Base-by-base conservation (phyloP, 108 stramenopile species). In the Schizochytrium sp. region DNA sequence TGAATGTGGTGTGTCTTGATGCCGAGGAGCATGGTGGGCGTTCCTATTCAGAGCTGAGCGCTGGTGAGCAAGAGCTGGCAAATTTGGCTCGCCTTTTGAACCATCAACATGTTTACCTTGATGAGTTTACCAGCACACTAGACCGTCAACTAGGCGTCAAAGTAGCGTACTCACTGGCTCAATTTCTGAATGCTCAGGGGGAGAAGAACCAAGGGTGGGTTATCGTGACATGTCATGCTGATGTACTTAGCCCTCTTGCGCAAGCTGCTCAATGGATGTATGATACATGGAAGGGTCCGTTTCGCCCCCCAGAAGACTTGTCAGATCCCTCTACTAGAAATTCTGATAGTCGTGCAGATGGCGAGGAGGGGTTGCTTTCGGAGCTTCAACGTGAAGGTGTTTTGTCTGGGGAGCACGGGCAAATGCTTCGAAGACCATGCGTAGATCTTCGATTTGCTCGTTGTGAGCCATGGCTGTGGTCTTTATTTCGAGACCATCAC, bases 21-120 rank as follows among this genome's bases (percentile, higher is more conserved):
- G 47, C 50, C 15, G 53, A 2, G 50, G 28, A 19, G 53, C 53
- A 83, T 53, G 53, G 53, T 5, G 1, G 12, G 38, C 47, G 47
- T 10, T 12, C 15, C 10, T 83, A 40, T 55, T 5, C 47, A n/a
- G 53, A 49, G 50, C 76, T 83, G 49, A 38, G 28, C 0, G 55
- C 10, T 7, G 76, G 76, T 53, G 76, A 83, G 76, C 47, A 83
- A 83, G 76, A 83, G 76, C 76, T 49, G 13, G 76, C 76, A 28
- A 55, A 83, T 53, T 42, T 83, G 5, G 76, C 76, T 17, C 76
- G 76, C 53, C 4, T 83, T 17, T 0, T 83, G 50, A 53, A 83
- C 76, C 76, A 7, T 38, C 10, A 53, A 47, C 19, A 49, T 38
- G 47, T 83, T 10, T 83, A 55, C 28, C 28, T 83, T 10, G 76